Base-by-base conservation (phyloP, 345 rosid species). In the Gossypium arboreum region DNA sequence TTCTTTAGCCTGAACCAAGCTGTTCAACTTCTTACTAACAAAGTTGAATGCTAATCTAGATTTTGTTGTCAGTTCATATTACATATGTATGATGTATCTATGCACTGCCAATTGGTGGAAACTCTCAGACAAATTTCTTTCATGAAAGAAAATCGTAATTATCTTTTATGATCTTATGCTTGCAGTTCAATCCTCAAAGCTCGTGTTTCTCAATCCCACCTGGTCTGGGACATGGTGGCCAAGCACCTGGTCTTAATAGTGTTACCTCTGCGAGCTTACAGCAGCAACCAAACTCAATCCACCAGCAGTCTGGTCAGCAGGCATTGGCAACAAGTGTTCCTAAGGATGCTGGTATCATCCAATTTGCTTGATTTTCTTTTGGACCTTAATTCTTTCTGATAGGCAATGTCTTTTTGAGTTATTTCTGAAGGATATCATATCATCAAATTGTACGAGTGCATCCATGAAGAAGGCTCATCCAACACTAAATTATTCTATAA, bases 251-350 rank as follows among this genome's bases (percentile, higher is more conserved):
- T 76, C 84, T 86, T 69, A 85, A 68, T 83, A 71, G 81, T 74
- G 88, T 77, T 74, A 81, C 86, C 57, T 82, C 93, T 77, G 81
- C 89, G 74, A 70, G 88, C 70, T 79, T 87, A 78, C 96, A 87
- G 81, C 98, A 85, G 83, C 87, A 86, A 83, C 79, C 89, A 76
- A 87, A 78, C 82, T 75, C 89, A 74, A 78, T 86, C 75, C 84
- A 83, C 81, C 97, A 87, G 78, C 93, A 86, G 80, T 79, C 91
- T 75, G 82, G 80, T 83, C 97, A 89, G 81, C 97, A 85, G 84
- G 77, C 84, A 73, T 81, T 85, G 73, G 84, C 76, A 74, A 74
- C 88, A 51, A 78, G 83, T 79, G 83, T 71, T 60, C 80, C 39
- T 25, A 89, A 85, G 83, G 92, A 89, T 79, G 58, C 86, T 45